phyloP scores from a whole-genome alignment of 2,329 filamentous ascomycete genomes.

The Fusarium falciforme region DNA sequence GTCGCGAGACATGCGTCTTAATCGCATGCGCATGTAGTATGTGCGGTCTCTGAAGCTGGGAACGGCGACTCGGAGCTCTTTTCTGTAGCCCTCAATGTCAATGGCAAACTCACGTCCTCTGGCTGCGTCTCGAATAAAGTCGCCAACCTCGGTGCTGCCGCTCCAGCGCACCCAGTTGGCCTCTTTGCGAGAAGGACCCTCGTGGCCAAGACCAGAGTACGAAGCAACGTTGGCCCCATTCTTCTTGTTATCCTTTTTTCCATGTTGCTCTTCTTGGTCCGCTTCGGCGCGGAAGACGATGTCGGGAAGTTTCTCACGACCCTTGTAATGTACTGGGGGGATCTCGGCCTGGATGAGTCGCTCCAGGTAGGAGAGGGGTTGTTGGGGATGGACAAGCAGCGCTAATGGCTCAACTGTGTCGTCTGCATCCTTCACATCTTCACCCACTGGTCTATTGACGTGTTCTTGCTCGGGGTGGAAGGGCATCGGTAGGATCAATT shows the following conservation, averaged over 20 bases:
- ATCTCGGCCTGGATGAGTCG: conserved; percentile 89
- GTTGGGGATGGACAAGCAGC: conserved; percentile 87
- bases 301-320: conserved; percentile 75
- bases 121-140: conserved; percentile 92
- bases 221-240: conserved; percentile 67
- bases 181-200: conserved; percentile 60
- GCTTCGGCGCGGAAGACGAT: conserved; percentile 86
- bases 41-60: conserved; percentile 93
- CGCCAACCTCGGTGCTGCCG: conserved; percentile 87
- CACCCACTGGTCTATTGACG: conserved; percentile 56
- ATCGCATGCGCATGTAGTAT: conserved; percentile 82
- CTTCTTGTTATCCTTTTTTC: conserved; percentile 49
- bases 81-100: conserved; percentile 75
- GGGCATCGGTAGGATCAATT: conserved; percentile 80
- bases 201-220: conserved; percentile 77
- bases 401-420: conserved; percentile 80
- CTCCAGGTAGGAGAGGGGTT: conserved; percentile 91
- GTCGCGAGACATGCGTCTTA: conserved; percentile 76
- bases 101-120: conserved; percentile 87
- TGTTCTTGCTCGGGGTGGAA: conserved; percentile 53
- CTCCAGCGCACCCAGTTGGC: conserved; percentile 85
- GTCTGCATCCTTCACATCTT: conserved; percentile 46
- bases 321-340: conserved; percentile 73
- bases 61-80: conserved; percentile 80
- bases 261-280: conserved; percentile 64